Percentiles rank a stretch among this genome's conserved stretches.
phyloP scores from a whole-genome alignment of 2,329 filamentous ascomycete genomes.

The Ceratocystis smalleyi region DNA sequence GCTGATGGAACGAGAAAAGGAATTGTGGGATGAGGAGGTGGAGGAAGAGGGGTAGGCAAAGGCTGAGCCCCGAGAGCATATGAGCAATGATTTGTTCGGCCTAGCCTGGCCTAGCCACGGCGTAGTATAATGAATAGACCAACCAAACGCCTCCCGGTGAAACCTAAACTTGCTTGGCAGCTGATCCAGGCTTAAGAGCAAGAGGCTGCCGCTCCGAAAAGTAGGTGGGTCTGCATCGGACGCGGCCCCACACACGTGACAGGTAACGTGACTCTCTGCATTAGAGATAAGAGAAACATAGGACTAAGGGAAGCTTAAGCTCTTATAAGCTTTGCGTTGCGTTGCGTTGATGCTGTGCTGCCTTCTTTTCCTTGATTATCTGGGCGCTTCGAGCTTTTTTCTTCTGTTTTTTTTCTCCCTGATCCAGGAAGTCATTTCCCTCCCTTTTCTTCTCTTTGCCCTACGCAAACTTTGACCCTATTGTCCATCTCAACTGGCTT shows the following conservation, averaged over 20 bases:
- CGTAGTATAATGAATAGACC: background rate
- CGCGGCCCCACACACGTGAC: background rate
- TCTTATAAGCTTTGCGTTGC: background rate
- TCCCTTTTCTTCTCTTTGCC: background rate
- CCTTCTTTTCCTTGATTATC: background rate
- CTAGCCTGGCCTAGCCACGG: background rate
- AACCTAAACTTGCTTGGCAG: too few species aligned
- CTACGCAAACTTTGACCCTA: too few species aligned
- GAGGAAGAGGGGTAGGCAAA: conserved; percentile 36
- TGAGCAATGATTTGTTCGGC: background rate
- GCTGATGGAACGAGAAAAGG: conserved; percentile 58
- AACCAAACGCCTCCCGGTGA: too few species aligned
- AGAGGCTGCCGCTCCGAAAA: background rate
- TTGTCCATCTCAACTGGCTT: too few species aligned
- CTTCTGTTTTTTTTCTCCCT: conserved; percentile 7
- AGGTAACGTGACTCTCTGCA: background rate
- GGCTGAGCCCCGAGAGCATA: background rate
- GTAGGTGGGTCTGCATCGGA: background rate
- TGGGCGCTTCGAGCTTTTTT: background rate
- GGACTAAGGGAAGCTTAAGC: too few species aligned
- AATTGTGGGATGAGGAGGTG: conserved; percentile 67
- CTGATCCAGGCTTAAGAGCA: too few species aligned
- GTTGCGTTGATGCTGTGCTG: background rate
- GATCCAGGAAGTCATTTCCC: background rate
- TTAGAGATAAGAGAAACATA: background rate